Conservation (phyloP, 2,329 filamentous ascomycete genomes). For the Claviceps pazoutovae region DNA sequence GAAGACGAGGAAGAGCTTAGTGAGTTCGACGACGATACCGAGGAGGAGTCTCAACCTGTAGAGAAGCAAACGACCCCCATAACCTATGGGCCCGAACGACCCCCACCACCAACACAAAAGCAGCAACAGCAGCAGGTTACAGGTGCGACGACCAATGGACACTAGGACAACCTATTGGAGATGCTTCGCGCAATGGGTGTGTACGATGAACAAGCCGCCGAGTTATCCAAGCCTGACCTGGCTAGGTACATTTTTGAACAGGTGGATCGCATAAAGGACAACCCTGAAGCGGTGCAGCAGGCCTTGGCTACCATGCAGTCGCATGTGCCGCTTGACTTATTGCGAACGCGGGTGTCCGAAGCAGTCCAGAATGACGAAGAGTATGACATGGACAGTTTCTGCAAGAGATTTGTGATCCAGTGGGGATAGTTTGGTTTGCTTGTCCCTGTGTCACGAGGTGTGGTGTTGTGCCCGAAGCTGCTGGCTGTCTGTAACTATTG, state of each 20-base stretch:
- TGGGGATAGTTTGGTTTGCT: neutral
- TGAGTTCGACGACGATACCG: conserved; percentile 49
- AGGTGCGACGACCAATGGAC: conserved; percentile 26
- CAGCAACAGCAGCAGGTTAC: conserved; percentile 4
- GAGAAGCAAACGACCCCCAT: conserved; percentile 22
- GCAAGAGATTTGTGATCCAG: neutral
- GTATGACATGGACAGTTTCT: neutral
- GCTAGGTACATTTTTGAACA: neutral
- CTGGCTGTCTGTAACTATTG: neutral
- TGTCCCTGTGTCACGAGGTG: neutral
- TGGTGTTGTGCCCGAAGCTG: neutral
- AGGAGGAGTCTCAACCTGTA: conserved; percentile 31
- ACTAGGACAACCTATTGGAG: conserved; percentile 17
- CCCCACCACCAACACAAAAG: conserved; percentile 23
- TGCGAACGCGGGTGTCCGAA: neutral
- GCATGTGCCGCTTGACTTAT: neutral
- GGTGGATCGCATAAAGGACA: neutral
- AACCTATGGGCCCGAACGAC: conserved; percentile 34
- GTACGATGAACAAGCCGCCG: neutral
- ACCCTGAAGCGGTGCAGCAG: neutral
- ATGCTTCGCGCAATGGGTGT: conserved; percentile 1
- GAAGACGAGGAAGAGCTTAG: conserved; percentile 45
- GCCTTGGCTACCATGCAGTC: neutral
- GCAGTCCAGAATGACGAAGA: neutral
- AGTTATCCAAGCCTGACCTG: conserved; percentile 1